phyloP scores from a whole-genome alignment of 2,329 filamentous ascomycete species.

The Calonectria hongkongensis region DNA sequence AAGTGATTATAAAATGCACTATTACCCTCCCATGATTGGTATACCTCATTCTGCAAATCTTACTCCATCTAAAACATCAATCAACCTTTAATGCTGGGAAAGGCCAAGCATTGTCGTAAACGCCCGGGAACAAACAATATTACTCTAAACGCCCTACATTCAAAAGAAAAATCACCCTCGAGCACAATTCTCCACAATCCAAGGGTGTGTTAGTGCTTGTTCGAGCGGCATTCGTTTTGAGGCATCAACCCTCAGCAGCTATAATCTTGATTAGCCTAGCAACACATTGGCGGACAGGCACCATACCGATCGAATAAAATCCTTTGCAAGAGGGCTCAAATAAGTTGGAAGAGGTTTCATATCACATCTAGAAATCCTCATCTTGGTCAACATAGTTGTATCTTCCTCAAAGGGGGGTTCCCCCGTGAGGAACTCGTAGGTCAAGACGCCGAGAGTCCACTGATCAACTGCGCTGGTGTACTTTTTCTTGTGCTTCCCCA shows the following conservation, averaged over 20 bases:
- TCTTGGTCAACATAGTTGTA: slow-evolving; percentile 41
- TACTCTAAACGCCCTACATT: not conserved
- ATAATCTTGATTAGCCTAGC: not conserved
- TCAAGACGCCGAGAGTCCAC: slow-evolving; percentile 53
- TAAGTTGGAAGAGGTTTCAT: slow-evolving; percentile 48
- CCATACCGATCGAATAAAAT: slow-evolving; percentile 42
- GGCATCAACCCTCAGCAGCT: slow-evolving; percentile 49
- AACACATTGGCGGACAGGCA: not conserved
- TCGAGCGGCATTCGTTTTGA: slow-evolving; percentile 45
- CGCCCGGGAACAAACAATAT: too few species aligned
- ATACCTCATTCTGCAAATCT: not conserved
- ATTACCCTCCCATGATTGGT: not conserved
- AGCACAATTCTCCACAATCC: slow-evolving; percentile 48
- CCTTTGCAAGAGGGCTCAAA: slow-evolving; percentile 44
- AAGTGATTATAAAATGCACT: too few species aligned
- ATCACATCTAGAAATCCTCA: slow-evolving; percentile 46
- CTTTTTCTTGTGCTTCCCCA: slow-evolving; percentile 7
- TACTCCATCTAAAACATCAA: too few species aligned
- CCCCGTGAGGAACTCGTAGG: slow-evolving; percentile 52
- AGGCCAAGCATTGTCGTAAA: too few species aligned
- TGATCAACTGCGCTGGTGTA: slow-evolving; percentile 48
- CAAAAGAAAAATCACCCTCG: not conserved
- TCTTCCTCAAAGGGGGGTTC: slow-evolving; percentile 53
- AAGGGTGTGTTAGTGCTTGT: slow-evolving; percentile 48
- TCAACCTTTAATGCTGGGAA: too few species aligned